A percentile compares a stretch with the other conserved stretches of the same genome.
Evolutionary conservation across 2,329 filamentous ascomycete genomes (phyloP).

Genomic region (Plenodomus tracheiphilus): DNA sequence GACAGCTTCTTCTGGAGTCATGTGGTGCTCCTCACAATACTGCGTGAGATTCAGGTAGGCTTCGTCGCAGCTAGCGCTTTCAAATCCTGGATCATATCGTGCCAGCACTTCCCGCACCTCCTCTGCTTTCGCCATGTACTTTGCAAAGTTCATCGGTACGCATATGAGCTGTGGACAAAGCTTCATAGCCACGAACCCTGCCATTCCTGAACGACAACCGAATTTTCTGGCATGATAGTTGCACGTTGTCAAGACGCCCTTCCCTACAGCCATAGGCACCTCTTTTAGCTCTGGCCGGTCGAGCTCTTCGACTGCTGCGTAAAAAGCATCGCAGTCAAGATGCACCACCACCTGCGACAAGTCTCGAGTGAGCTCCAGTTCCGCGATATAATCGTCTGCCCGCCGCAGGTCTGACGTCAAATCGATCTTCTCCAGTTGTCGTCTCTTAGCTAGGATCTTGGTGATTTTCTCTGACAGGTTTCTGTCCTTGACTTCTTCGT

Average conservation of each 20-base stretch:
- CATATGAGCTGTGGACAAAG: conserved; percentile 85
- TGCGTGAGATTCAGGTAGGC: conserved; percentile 92
- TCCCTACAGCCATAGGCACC: conserved; percentile 88
- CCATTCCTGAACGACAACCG: conserved; percentile 93
- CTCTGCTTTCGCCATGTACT: conserved; percentile 87
- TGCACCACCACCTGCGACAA: conserved; percentile 85
- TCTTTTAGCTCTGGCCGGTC: conserved; percentile 79
- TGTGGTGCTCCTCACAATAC: conserved; percentile 72
- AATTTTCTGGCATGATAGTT: conserved; percentile 92
- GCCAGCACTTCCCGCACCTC: conserved; percentile 82
- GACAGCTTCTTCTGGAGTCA: conserved; percentile 73
- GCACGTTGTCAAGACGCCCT: conserved; percentile 69
- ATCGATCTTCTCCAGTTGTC: conserved; percentile 74
- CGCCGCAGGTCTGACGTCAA: conserved; percentile 71
- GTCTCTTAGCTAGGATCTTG: conserved; percentile 74
- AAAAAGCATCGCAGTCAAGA: conserved; percentile 97
- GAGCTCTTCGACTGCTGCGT: conserved; percentile 83
- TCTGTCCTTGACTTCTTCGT: conserved; percentile 82
- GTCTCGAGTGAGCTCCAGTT: conserved; percentile 78
- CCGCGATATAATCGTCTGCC: conserved; percentile 78
- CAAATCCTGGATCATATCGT: conserved; percentile 87
- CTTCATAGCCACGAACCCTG: conserved; percentile 91
- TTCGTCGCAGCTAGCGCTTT: conserved; percentile 94
- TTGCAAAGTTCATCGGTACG: conserved; percentile 82
- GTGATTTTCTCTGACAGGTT: conserved; percentile 84